A percentile compares a stretch with the other conserved stretches of the same genome.
phyloP scores from a whole-genome alignment of 2,329 filamentous ascomycete genomes.

The Metarhizium sp. region DNA sequence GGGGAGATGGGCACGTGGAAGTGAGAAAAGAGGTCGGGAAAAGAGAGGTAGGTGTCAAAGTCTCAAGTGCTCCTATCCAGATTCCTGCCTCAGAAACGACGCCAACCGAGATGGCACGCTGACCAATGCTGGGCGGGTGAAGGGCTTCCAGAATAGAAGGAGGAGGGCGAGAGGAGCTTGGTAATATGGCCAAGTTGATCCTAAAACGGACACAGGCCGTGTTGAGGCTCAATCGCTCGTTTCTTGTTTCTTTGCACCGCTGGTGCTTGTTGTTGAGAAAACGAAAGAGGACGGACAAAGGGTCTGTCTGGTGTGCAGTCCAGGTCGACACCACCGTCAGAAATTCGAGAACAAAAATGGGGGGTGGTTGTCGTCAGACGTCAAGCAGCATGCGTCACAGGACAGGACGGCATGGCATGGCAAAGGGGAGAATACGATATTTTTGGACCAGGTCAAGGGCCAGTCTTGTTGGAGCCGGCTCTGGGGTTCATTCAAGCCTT shows the following conservation, averaged over 20 bases:
- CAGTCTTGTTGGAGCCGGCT: neutral
- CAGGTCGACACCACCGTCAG: neutral
- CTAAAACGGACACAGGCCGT: neutral
- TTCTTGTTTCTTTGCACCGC: neutral
- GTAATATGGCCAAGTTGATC: neutral
- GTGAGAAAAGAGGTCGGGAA: neutral
- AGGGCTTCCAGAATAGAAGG: neutral
- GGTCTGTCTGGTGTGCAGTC: neutral
- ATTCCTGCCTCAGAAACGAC: neutral
- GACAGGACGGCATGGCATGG: conserved; percentile 1
- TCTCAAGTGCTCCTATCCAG: neutral
- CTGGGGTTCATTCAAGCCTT: no score
- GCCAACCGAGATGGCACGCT: neutral
- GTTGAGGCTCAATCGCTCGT: neutral
- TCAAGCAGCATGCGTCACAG: neutral
- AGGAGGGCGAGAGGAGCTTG: neutral
- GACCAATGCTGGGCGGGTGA: neutral
- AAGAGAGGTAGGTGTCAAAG: neutral
- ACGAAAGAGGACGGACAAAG: neutral
- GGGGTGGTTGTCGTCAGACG: neutral
- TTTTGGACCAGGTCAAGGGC: neutral
- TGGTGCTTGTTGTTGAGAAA: neutral
- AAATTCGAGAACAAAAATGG: neutral
- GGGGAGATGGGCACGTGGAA: neutral
- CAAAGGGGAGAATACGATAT: conserved; percentile 3